Percentiles rank a stretch among this genome's conserved stretches.
These are phyloP conservation scores for Tulasnella sp. DNA, from an alignment of 768 basidiomycete genomes.

Conservation along the genomic window DNA sequence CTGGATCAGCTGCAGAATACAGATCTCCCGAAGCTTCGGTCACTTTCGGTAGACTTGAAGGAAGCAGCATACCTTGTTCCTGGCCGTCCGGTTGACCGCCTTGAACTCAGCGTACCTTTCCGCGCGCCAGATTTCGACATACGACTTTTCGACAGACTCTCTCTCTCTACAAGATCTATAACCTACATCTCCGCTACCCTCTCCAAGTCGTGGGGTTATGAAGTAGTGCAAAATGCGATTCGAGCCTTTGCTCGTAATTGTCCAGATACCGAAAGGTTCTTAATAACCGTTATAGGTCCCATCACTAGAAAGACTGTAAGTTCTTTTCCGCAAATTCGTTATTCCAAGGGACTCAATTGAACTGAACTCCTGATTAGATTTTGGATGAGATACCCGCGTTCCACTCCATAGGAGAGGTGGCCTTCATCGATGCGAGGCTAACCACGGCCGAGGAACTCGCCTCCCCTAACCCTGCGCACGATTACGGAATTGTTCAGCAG, in stretches of 20 bases:
- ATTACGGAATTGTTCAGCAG: not conserved
- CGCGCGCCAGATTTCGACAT: not conserved
- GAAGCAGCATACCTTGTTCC: not conserved
- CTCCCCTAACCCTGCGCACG: not conserved
- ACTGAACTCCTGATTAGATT: not conserved
- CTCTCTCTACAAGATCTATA: not conserved
- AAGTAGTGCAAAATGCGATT: not conserved
- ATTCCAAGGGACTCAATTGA: not conserved
- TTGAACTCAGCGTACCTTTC: not conserved
- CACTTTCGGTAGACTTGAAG: not conserved
- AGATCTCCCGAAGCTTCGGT: not conserved
- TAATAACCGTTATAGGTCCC: not conserved
- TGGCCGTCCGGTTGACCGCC: not conserved
- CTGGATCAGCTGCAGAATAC: not conserved
- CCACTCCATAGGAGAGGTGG: not conserved
- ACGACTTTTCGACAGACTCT: not conserved
- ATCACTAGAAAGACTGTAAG: not conserved
- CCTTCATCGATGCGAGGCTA: not conserved
- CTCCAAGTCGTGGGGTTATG: not conserved
- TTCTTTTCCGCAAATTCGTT: not conserved
- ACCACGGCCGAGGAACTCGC: not conserved
- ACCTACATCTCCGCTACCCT: not conserved
- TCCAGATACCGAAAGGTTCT: not conserved
- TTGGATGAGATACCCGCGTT: not conserved
- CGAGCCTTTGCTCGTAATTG: not conserved